Percentiles rank a stretch among this genome's conserved stretches.
Evolutionary conservation across 495 filamentous ascomycete genomes (phyloP).

Genomic region (Tricharina praecox): DNA sequence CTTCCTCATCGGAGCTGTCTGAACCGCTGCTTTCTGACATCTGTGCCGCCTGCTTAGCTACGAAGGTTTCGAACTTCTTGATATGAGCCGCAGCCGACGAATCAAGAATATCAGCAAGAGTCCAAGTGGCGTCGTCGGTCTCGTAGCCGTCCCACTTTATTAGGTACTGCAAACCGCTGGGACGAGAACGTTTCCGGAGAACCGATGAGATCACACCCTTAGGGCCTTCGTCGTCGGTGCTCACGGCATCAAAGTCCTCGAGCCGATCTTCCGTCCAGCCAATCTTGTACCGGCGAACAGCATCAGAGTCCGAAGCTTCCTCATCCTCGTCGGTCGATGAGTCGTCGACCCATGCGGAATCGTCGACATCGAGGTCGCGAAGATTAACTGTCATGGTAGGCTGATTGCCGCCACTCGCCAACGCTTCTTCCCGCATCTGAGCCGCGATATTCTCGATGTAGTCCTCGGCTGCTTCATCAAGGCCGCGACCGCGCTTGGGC

Average conservation of each 20-base stretch:
- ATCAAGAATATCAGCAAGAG: constrained; percentile 28
- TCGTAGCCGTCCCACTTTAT: constrained; percentile 32
- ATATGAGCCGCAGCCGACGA: constrained; percentile 26
- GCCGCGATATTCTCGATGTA: constrained; percentile 55
- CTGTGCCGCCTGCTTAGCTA: neutral
- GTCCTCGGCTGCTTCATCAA: constrained; percentile 39
- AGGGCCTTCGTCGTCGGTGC: constrained; percentile 29
- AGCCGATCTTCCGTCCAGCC: constrained; percentile 31
- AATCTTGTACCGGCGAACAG: constrained; percentile 8
- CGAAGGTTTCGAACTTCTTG: constrained; percentile 28
- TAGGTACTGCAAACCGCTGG: constrained; percentile 35
- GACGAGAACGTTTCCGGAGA: constrained; percentile 30
- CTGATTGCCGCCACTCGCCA: constrained; percentile 3
- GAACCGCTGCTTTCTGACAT: constrained; percentile 4
- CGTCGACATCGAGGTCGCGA: constrained; percentile 35
- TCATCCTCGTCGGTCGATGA: constrained; percentile 3
- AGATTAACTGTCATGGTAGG: neutral
- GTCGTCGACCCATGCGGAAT: constrained; percentile 9
- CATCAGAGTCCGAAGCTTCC: neutral
- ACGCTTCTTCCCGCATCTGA: constrained; percentile 12
- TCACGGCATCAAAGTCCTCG: constrained; percentile 32
- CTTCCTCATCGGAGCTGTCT: constrained; percentile 19
- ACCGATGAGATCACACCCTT: constrained; percentile 28
- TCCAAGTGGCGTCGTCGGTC: constrained; percentile 37
- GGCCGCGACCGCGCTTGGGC: constrained; percentile 6